Evolutionary conservation across 1,139 yeast genomes (phyloP), one percentile per base, ranked within the genome.

Genomic region (Hyphopichia pseudoburtonii): DNA sequence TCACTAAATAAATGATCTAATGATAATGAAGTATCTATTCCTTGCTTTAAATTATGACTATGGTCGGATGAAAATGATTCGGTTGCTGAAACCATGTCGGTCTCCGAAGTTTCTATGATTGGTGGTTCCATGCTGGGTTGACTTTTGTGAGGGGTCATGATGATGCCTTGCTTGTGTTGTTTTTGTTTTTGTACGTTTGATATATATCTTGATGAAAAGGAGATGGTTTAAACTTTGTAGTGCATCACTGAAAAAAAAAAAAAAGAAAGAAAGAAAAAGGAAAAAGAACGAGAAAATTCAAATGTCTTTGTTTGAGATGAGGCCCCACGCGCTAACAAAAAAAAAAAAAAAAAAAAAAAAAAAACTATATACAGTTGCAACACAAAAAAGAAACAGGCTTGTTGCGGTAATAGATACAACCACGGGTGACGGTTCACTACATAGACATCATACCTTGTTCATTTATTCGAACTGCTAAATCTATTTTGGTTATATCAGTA

Each of bases 1-100:
- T 64, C 62, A 19, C 45, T 48, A 41, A 70, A 69, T 26, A 70
- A 52, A 25, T 56, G 21, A 26, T 21, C 33, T 32, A 29, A 25
- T 16, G 42, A 34, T 26, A 40, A 32, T 17, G 35, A 31, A 12
- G 35, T 23, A 23, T 35, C 37, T 14, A 30, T 30, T 10, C 22
- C 26, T 11, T 32, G 28, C 17, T 35, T 36, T 24, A 28, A 17
- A 17, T 25, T 26, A 30, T 35, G 28, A 22, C 34, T 32, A 23
- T 35, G 36, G 10, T 44, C 46, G 11, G 45, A 37, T 10, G 42
- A 35, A 17, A 40, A 32, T 3, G 50, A 44, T 26, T 48, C 51
- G 3, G 52, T 44, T 9, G 46, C 46, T 2, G 52, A 47, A n/a
- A 45, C 38, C 15, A 37, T 32, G 15, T 46, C 51, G 4, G 48